Base-by-base conservation (phyloP, 257 asterid genomes). In the Solanum habrochaites region DNA sequence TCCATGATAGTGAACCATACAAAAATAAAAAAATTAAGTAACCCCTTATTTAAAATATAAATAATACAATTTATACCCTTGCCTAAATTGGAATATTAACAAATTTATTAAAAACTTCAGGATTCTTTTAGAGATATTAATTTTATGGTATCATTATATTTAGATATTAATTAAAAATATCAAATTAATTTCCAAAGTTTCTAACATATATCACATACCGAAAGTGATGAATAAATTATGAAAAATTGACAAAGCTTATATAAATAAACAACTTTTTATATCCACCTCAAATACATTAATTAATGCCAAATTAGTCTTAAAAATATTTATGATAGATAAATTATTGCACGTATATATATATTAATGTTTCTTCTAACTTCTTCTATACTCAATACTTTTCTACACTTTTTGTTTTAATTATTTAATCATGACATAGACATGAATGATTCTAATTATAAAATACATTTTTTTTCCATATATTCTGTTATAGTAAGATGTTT, bases 291-390 rank as follows among this genome's bases (percentile, higher is more conserved):
- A 3, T 75, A 6, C 12, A 75, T 40, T 60, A 23, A 60, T 62
- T 62, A 23, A 62, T n/a, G 3, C 13, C 11, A 11, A 23, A 23
- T 39, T 23, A 27, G 47, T 72, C 73, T 84, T 16, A 35, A 49
- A 56, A 91, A 90, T 85, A 85, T 47, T 6, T 73, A 5, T 37
- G 29, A 21, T 37, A 37, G 31, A 73, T 21, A 37, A 73, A 71
- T 71, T 71, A 62, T 62, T 62, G 69, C 23, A 21, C 27, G 39
- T 52, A 35, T 35, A 32, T 32, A 47, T 15, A 49, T 49, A 56
- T 69, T 88, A 94, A 88, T 87, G 49, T 89, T 89, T 77, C 78
- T 77, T 87, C 67, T 70, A 86, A 89, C 89, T 89, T 90, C 62
- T 84, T 84, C 73, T 82, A 7, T 42, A 15, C 23, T n/a, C 89